These are phyloP conservation scores for Syzygium grande DNA, from an alignment of 345 rosid genomes.

Conservation along the genomic window DNA sequence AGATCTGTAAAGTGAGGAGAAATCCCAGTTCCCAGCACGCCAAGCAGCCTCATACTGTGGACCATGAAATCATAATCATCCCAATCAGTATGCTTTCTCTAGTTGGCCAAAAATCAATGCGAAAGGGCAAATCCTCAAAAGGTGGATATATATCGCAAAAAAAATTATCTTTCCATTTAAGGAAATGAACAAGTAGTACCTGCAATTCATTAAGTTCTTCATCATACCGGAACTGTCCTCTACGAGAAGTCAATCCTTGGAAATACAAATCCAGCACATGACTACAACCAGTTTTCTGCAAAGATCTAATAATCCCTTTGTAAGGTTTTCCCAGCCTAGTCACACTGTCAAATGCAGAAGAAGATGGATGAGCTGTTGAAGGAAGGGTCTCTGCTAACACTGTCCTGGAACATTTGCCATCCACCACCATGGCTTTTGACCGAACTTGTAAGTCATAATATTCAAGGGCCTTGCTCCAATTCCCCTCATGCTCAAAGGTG, in stretches of 20 bases:
- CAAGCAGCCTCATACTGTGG: slow-evolving; percentile 94
- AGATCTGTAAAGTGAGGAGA: slow-evolving; percentile 48
- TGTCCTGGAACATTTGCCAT: slow-evolving; percentile 24
- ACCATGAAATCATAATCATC: slow-evolving; percentile 10
- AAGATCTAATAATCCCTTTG: slow-evolving; percentile 84
- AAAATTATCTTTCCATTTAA: neutral
- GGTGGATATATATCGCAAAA: neutral
- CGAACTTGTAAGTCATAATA: slow-evolving; percentile 88
- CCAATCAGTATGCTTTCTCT: neutral
- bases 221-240: slow-evolving; percentile 63
- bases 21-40: slow-evolving; percentile 98
- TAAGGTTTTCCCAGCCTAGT: slow-evolving; percentile 52
- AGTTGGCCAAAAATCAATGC: neutral
- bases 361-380: slow-evolving; percentile 12
- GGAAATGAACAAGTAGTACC: slow-evolving; percentile 26
- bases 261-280: slow-evolving; percentile 84
- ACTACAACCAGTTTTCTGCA: slow-evolving; percentile 89
- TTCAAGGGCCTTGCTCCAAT: slow-evolving; percentile 94
- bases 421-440: slow-evolving; percentile 35
- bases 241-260: slow-evolving; percentile 72
- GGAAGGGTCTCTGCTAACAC: slow-evolving; percentile 18
- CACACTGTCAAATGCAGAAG: slow-evolving; percentile 33
- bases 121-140: neutral
- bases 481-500: slow-evolving; percentile 93
- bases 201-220: slow-evolving; percentile 78